Evolutionary conservation across 257 asterid genomes (phyloP), one percentile per base, ranked within the genome.

Genomic region (Jasminum sambac): DNA sequence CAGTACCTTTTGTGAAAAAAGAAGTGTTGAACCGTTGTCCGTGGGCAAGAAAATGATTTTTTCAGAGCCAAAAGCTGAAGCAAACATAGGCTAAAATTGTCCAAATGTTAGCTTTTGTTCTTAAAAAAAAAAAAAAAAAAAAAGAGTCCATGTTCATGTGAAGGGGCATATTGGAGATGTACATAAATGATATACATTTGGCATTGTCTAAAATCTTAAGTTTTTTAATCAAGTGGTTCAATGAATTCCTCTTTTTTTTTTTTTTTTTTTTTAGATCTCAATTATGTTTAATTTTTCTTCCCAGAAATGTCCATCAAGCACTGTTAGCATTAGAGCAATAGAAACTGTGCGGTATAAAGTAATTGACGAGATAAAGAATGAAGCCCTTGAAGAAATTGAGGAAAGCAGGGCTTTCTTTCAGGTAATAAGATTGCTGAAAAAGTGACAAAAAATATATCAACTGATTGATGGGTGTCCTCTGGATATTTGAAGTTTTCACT

Each of bases 391-490:
- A 90, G 98, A 94, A 83, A 86, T 94, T 78, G 98, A 94, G 82
- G 98, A 94, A 78, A 90, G 97, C 88, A 86, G 72, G 83, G 95
- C 97, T 74, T 90, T 94, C 84, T 94, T 94, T 81, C 97, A 94
- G 96, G 98, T 89, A 70, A 76, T 76, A 40, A 67, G 63, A 64
- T 19, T 63, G 67, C 61, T 52, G 24, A 8, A 25, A 55, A 55
- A 55, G 36, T 55, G 10, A 23, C 34, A 55, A 23, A 17, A 55
- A 55, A 17, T n/a, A n/a, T n/a, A 4, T 50, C 62, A 23, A 23
- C 62, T 21, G 23, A 55, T 55, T 46, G n/a, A 46, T 14, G 14
- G 8, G 21, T 14, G 57, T 46, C 52, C 52, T 14, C 21, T 46
- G 12, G n/a, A 61, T 61, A 43, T 36, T 12, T 34, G 44, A 37